Evolutionary conservation across 2,329 filamentous ascomycete species (phyloP), one percentile per base, ranked within the genome.

Genomic region (Pseudogymnoascus sp.): DNA sequence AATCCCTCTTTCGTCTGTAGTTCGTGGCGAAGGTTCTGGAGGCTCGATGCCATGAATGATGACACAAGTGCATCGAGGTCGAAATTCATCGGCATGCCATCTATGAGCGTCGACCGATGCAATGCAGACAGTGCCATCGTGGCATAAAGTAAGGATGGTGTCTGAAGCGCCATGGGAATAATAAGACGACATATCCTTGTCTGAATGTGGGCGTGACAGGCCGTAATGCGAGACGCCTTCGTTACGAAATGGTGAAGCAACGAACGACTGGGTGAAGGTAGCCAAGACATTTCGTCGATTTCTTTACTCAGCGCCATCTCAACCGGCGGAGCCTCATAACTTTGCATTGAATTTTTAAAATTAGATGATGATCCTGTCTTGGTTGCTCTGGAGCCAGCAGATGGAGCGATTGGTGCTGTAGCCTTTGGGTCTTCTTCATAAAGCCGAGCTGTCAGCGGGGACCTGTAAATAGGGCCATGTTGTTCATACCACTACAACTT

Each of bases 81-180:
- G 57, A 73, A 71, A n/a, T 66, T 69, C 30, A 71, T 71, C 4
- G 72, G 70, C 53, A 62, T 58, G 9, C 71, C 68, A 57, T 72
- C 73, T 53, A 71, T 68, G 39, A 74, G 62, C 14, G 74, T 71
- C 60, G 73, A 70, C 1, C 75, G 69, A 61, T 77, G 75, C 20
- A 77, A 73, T 11, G 75, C 75, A 2, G 75, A 75, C 20, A 76
- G 68, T 1, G 75, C 75, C 60, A 75, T 73, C 18, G 74, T 77
- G 18, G 74, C 75, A 63, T 76, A 74, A 22, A 76, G 68, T 58
- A 77, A 67, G 1, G 75, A 75, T 2, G 73, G 75, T 8, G 71
- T 76, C 59, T 75, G 72, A 1, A 76, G 67, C 20, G 74, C 75
- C 74, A 77, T 76, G 1, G 75, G 75, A n/a, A 77, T 67, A 12